Percentiles rank a stretch among this genome's conserved stretches.
Conservation (phyloP, 805 yeast species). For the Lachancea mirantina region DNA sequence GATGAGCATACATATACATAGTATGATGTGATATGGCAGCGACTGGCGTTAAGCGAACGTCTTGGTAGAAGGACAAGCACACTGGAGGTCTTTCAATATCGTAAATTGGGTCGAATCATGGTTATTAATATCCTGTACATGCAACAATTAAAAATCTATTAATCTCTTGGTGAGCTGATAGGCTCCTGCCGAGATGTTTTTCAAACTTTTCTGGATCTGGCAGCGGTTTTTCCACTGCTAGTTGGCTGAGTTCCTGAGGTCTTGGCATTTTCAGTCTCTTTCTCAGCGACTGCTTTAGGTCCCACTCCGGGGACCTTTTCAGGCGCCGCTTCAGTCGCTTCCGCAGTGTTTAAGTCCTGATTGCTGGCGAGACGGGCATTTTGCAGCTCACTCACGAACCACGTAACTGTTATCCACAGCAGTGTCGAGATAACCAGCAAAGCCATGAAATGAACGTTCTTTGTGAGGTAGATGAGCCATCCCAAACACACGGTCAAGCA, state of each 20-base stretch:
- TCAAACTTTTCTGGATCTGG: conserved; percentile 5
- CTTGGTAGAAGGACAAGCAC: too few species aligned
- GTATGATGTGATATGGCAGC: too few species aligned
- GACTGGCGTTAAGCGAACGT: too few species aligned
- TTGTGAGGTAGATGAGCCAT: conserved; percentile 51
- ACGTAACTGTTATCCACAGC: conserved; percentile 73
- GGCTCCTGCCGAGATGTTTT: too few species aligned
- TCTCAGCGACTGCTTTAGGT: neutral
- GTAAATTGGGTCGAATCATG: too few species aligned
- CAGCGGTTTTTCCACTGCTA: neutral
- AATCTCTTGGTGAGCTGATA: too few species aligned
- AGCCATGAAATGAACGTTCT: conserved; percentile 57
- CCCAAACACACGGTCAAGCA: conserved; percentile 47
- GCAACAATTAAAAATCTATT: too few species aligned
- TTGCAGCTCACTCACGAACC: conserved; percentile 75
- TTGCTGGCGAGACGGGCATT: conserved; percentile 32
- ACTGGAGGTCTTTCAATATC: too few species aligned
- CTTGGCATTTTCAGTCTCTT: neutral
- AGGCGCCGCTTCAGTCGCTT: neutral
- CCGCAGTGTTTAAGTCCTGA: conserved; percentile 17
- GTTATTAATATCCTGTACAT: too few species aligned
- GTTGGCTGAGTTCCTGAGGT: neutral
- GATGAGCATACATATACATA: too few species aligned
- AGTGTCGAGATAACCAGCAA: conserved; percentile 49
- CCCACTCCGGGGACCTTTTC: neutral